Conservation (phyloP, 192 early-diverging fungal species). For the Geranomyces variabilis region DNA sequence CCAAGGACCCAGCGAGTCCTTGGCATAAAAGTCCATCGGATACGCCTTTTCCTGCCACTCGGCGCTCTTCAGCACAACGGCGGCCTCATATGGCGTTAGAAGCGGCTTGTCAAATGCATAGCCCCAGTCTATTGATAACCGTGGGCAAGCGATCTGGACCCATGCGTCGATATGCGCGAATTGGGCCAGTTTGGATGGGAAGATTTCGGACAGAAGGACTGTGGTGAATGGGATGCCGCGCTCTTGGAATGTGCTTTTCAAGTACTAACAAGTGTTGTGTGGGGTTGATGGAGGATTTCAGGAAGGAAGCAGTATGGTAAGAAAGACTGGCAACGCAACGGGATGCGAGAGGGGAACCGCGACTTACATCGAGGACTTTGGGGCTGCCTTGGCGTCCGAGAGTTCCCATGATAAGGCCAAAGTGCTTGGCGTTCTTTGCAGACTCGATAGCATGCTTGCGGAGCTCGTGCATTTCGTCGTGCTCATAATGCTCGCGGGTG, state of each 20-base stretch:
- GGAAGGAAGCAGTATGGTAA: not conserved
- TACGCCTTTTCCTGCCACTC: slow-evolving; percentile 79
- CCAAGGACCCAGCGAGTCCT: slow-evolving; percentile 88
- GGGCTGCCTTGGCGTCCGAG: slow-evolving; percentile 95
- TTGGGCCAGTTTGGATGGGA: slow-evolving; percentile 87
- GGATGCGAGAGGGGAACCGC: not conserved
- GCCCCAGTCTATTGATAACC: slow-evolving; percentile 98
- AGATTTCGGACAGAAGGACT: slow-evolving; percentile 92
- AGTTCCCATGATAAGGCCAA: slow-evolving; percentile 93
- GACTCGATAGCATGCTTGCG: slow-evolving; percentile 80
- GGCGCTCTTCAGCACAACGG: slow-evolving; percentile 78
- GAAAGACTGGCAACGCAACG: not conserved
- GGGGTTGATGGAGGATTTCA: too few relatives aligned
- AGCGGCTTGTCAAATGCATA: slow-evolving; percentile 92
- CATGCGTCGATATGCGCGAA: slow-evolving; percentile 79
- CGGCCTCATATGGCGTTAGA: slow-evolving; percentile 92
- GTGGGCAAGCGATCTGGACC: slow-evolving; percentile 95
- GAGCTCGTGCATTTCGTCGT: slow-evolving; percentile 87
- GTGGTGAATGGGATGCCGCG: slow-evolving; percentile 66
- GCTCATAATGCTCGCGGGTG: slow-evolving; percentile 92
- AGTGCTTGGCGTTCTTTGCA: slow-evolving; percentile 74
- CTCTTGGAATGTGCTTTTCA: slow-evolving; percentile 69
- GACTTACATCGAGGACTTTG: slow-evolving; percentile 76
- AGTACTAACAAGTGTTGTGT: slow-evolving; percentile 49
- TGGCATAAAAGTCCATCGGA: slow-evolving; percentile 98